Conservation (phyloP, 2,329 filamentous ascomycete species). For the Aspergillus puulaauensis region DNA sequence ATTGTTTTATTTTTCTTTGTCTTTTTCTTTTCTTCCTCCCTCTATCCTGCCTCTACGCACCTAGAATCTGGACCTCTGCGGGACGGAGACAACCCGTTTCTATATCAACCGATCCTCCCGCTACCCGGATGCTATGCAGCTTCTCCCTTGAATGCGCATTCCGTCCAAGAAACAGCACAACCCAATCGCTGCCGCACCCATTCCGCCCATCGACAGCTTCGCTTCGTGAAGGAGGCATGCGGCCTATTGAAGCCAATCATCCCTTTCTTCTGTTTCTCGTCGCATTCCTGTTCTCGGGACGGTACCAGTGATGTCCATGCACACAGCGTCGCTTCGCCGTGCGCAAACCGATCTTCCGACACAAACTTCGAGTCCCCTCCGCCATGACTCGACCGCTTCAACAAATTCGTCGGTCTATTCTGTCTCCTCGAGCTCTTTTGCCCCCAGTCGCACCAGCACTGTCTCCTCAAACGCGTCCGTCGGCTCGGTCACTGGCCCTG, state of each 20-base stretch:
- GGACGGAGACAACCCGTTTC: constrained; percentile 21
- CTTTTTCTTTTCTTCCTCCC: background rate
- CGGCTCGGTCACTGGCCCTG: constrained; percentile 47
- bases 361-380: constrained; percentile 47
- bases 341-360: constrained; percentile 41
- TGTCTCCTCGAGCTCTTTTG: constrained; percentile 47
- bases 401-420: constrained; percentile 56
- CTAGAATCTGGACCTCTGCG: constrained; percentile 8
- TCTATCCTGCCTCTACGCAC: constrained; percentile 1
- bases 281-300: constrained; percentile 29
- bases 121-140: constrained; percentile 22
- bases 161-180: constrained; percentile 12
- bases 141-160: constrained; percentile 27
- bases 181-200: constrained; percentile 4
- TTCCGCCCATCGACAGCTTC: constrained; percentile 23
- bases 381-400: constrained; percentile 57
- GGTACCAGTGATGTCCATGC: constrained; percentile 40
- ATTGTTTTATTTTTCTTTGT: background rate
- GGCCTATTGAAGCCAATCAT: constrained; percentile 32
- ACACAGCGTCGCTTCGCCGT: constrained; percentile 36
- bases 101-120: constrained; percentile 25
- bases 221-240: constrained; percentile 40
- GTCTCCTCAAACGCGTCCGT: constrained; percentile 72
- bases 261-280: constrained; percentile 25
- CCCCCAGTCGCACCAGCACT: constrained; percentile 64